These are phyloP conservation scores for Cryptococcus sp. DNA, from an alignment of 1,284 basidiomycete genomes.

Conservation along the genomic window DNA sequence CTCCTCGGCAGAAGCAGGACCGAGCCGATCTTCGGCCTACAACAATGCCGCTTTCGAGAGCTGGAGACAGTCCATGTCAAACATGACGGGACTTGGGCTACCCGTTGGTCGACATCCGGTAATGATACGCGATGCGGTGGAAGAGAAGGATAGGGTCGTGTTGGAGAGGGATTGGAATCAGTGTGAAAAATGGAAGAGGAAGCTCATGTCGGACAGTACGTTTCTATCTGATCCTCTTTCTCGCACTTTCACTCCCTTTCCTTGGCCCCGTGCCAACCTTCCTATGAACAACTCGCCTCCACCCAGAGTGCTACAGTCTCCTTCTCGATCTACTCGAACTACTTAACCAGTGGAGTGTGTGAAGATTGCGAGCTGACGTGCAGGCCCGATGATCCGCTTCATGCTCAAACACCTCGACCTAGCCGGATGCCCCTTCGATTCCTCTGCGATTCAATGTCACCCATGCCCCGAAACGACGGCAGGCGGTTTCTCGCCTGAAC, in stretches of 20 bases:
- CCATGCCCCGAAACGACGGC: conserved; percentile 69
- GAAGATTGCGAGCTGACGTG: too few species aligned
- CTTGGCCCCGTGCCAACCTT: too few species aligned
- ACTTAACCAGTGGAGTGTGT: too few species aligned
- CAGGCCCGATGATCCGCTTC: conserved; percentile 78
- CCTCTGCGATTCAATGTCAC: conserved; percentile 69
- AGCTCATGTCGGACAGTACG: conserved; percentile 48
- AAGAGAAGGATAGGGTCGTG: conserved; percentile 11
- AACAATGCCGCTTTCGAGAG: conserved; percentile 31
- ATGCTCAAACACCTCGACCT: conserved; percentile 76
- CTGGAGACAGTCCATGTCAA: conserved; percentile 43
- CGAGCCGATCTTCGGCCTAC: neutral
- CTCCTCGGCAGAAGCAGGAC: conserved; percentile 8
- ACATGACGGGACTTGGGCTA: conserved; percentile 47
- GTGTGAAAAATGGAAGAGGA: conserved; percentile 50
- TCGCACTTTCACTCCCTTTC: too few species aligned
- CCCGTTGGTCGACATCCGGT: conserved; percentile 33
- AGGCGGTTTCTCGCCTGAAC: conserved; percentile 75
- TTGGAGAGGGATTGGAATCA: conserved; percentile 47
- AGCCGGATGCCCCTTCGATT: conserved; percentile 59
- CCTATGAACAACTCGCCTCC: too few species aligned
- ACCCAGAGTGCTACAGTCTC: too few species aligned
- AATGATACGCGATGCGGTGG: conserved; percentile 22
- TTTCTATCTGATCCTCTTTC: conserved; percentile 6
- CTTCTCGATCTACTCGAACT: too few species aligned